Percentiles rank a stretch among this genome's conserved stretches.
Evolutionary conservation across 148 eudicot genomes (phyloP).

Genomic region (Rhododendron molle): DNA sequence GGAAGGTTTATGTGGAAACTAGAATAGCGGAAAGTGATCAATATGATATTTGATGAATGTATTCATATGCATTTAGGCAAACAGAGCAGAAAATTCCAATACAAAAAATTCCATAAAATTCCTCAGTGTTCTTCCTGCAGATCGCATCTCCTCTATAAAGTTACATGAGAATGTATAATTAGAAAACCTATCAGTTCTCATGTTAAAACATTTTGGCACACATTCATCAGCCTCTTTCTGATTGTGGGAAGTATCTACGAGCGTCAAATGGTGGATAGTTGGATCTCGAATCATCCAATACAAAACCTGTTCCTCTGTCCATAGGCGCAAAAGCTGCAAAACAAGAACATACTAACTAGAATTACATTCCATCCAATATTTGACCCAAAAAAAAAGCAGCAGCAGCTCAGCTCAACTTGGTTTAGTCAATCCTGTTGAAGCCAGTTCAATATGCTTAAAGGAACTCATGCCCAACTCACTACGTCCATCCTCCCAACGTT

Average conservation of each 20-base stretch:
- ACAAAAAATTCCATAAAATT: not conserved
- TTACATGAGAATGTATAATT: not conserved
- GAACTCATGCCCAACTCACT: not conserved
- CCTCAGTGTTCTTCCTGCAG: not conserved
- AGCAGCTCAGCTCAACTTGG: not conserved
- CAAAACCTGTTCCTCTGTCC: conserved; percentile 42
- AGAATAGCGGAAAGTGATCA: not conserved
- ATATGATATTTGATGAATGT: not conserved
- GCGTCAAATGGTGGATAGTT: conserved; percentile 61
- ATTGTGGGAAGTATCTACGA: conserved; percentile 44
- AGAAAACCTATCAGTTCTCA: not conserved
- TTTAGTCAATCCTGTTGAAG: not conserved
- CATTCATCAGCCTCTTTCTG: conserved; percentile 14
- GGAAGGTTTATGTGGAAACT: not conserved
- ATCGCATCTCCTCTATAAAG: not conserved
- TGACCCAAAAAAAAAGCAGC: not conserved
- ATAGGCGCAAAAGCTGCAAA: conserved; percentile 95
- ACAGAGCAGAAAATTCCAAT: not conserved
- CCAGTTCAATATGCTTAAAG: not conserved
- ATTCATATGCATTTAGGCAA: not conserved
- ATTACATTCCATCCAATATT: not conserved
- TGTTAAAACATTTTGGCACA: not conserved
- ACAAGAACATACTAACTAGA: not conserved
- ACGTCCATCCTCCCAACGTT: not conserved
- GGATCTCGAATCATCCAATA: conserved; percentile 25